These are phyloP conservation scores for Hypoxylon sp. DNA, from an alignment of 2,329 filamentous ascomycete species.

Conservation along the genomic window DNA sequence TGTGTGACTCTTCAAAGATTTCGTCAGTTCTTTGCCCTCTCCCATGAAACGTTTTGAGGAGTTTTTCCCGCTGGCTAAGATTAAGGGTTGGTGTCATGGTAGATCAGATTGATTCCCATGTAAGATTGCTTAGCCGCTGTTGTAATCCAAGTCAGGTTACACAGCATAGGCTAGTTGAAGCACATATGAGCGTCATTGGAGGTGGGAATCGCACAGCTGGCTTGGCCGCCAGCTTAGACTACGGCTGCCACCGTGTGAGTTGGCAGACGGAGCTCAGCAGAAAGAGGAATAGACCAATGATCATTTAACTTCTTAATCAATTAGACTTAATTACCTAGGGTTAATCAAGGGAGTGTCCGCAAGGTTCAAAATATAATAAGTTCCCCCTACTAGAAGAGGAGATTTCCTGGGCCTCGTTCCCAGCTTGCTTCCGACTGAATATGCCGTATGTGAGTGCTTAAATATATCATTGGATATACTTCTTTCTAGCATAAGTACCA, in stretches of 20 bases:
- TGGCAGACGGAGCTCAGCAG: neutral
- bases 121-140: neutral
- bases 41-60: neutral
- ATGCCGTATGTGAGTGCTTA: neutral
- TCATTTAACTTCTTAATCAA: neutral
- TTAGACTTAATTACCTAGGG: neutral
- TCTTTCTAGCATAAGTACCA: neutral
- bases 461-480: neutral
- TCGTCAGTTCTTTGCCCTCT: too few relatives aligned
- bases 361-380: neutral
- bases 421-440: neutral
- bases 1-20: neutral
- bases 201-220: neutral
- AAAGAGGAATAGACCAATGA: neutral
- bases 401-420: neutral
- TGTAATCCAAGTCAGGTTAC: neutral
- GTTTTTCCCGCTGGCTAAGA: neutral
- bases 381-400: neutral
- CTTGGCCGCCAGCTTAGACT: neutral
- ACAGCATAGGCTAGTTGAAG: neutral
- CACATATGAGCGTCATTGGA: neutral
- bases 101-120: neutral
- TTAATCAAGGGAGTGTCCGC: neutral
- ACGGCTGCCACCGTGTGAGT: neutral
- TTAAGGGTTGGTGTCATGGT: neutral